These are phyloP conservation scores for Pistacia vera DNA, from an alignment of 345 rosid genomes.

Conservation along the genomic window DNA sequence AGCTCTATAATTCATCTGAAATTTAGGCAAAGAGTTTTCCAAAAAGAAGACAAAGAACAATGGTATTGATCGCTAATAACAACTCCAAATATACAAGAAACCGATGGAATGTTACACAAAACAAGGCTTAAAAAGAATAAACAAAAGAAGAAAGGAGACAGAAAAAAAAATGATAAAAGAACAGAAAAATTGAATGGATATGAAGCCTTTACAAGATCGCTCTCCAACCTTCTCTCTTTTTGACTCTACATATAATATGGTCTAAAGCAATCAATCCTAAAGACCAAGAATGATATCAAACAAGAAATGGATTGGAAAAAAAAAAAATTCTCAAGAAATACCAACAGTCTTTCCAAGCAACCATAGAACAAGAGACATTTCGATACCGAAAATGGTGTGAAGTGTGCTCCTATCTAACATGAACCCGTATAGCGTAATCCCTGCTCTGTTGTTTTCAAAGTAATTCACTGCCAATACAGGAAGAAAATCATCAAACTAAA, in stretches of 20 bases:
- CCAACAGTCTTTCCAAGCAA: slow-evolving; percentile 87
- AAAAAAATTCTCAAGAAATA: slow-evolving; percentile 41
- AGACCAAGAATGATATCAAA: background rate
- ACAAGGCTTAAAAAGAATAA: background rate
- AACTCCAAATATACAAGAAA: background rate
- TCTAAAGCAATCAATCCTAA: background rate
- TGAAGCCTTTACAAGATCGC: background rate
- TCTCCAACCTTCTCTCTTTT: background rate
- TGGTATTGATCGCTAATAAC: background rate
- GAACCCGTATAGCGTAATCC: slow-evolving; percentile 86
- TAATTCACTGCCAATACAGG: slow-evolving; percentile 62
- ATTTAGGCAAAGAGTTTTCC: background rate
- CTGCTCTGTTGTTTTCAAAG: slow-evolving; percentile 91
- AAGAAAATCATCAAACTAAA: slow-evolving; percentile 8
- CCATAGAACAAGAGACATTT: slow-evolving; percentile 91
- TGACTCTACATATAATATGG: background rate
- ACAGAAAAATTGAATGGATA: background rate
- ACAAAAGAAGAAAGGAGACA: background rate
- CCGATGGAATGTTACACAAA: background rate
- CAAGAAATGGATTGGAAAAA: background rate
- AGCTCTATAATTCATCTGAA: too few relatives aligned
- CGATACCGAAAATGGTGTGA: slow-evolving; percentile 81
- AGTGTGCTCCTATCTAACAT: slow-evolving; percentile 76
- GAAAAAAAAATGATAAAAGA: slow-evolving; percentile 1
- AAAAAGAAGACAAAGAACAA: background rate